Evolutionary conservation across 768 basidiomycete genomes (phyloP), one percentile per base, ranked within the genome.

Genomic region (Mycena leptocephala): DNA sequence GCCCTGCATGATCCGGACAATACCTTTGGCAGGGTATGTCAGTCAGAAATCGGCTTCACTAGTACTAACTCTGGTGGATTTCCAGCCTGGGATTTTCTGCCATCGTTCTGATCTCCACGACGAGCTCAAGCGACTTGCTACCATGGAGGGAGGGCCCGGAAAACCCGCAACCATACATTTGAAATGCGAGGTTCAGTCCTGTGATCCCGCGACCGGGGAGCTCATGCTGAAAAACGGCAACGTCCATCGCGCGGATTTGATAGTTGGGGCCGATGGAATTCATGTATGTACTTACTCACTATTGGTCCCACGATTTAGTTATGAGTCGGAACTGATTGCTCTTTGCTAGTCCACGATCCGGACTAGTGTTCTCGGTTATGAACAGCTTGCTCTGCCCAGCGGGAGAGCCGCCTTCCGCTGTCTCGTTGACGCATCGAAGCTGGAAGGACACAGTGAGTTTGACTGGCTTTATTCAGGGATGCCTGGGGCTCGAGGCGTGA

Each of bases 261-360:
- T 64, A 10, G 32, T 72, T n/a, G 71, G 71, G 1, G 71, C 71
- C 5, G 71, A 72, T 41, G 71, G 71, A 41, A 65, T 64, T n/a
- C 71, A 64, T 11, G 58, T 51, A 51, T 5, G 58, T 22, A 48
- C 37, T 39, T 39, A n/a, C 37, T 39, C 8, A 39, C 37, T 14
- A 39, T n/a, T n/a, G n/a, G n/a, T n/a, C n/a, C n/a, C n/a, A n/a
- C n/a, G n/a, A n/a, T n/a, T n/a, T n/a, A n/a, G n/a, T n/a, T 43
- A 69, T 16, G 20, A 28, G 10, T 53, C 20, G 5, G 28, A 7
- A 39, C 41, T 43, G 9, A 51, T 22, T 51, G 22, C 6, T 51
- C 7, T 24, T 51, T 24, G 13, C 48, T 28, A 71, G 70, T 72
- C 70, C 9, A 63, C 62, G 11, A 62, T 72, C 20, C 46, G 70